Base-by-base conservation (phyloP, 768 basidiomycete species). In the Auriscalpium microsporum region DNA sequence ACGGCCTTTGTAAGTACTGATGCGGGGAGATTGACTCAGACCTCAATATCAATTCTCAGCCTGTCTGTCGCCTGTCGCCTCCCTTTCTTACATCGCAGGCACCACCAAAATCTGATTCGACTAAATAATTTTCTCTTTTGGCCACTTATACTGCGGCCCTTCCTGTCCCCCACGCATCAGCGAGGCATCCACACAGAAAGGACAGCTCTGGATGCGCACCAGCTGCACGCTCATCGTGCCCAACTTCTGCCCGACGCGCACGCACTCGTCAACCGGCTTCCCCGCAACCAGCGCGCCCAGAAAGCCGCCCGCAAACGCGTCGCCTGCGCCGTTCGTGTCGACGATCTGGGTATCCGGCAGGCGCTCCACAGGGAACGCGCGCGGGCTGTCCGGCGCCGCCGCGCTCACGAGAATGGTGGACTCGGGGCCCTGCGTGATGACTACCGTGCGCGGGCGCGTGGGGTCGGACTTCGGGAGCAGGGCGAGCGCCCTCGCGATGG, bases 321-420 rank as follows among this genome's bases (percentile, higher is more conserved):
- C 95, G 45, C 95, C 95, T 17, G 96, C 95, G 50, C 91, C 95
- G 71, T 99, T 99, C 50, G 95, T 98, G 69, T 99, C 95, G 56
- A 96, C 86, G 62, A 96, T 94, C 69, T 84, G 64, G 40, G 74
- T 77, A 52, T 78, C 76, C 48, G 66, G 63, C 56, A 95, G 73
- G 40, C 77, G 72, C 51, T 73, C 67, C 50, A 95, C 90, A 4
- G 73, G 55, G 69, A 75, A 86, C 14, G 73, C 63, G 72, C 83
- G 81, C 36, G 80, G 75, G 50, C 71, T 73, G 17, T 82, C 79
- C 2, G 78, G 73, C 11, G 79, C 75, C 45, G 72, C 73, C 7
- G 83, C 77, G 13, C 78, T 75, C 33, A 94, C 90, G 52, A 93
- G 74, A 36, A 90, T 67, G n/a, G 96, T 98, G 48, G 84, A 75